Base-by-base conservation (phyloP, 106 monocot genomes). In the Chionographis japonica region DNA sequence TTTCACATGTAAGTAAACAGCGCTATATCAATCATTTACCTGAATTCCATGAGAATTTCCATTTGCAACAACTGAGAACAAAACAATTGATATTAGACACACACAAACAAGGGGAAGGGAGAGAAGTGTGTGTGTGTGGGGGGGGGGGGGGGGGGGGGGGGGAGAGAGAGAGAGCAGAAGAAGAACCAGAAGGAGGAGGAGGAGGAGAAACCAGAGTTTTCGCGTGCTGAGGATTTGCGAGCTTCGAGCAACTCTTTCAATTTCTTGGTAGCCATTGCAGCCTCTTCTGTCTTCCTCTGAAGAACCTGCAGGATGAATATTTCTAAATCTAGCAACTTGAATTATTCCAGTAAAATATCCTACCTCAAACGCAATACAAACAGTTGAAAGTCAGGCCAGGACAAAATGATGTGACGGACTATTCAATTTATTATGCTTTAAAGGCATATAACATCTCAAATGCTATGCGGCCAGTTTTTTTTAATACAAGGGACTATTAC, bases 211-310 rank as follows among this genome's bases (percentile, higher is more conserved):
- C 89, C 92, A 56, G 86, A 64, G 64, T 68, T 75, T 14, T 95
- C 95, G 52, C 84, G 84, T 17, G 78, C 52, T 60, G 86, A 73
- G n/a, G 84, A 77, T 77, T 85, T 92, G 40, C 92, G 92, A 71
- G 88, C 80, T 84, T 95, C 89, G 55, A 95, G 75, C 71, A 95
- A 63, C 62, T 95, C 95, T 72, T 95, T 95, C 79, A 95, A 75
- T 56, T 78, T 88, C 68, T 92, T 95, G 51, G 95, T 92, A 66
- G 95, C 91, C 84, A 92, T 92, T 38, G 95, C 95, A 60, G 95
- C 91, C 76, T 95, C 95, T 77, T 92, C 95, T 49, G 92, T 89
- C 75, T 95, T 95, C 68, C 95, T 84, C 49, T 95, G 95, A 65
- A 95, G 84, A 80, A 95, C 95, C 95, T 95, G 60, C 56, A 68